Percentiles rank a stretch among this genome's conserved stretches.
phyloP scores from a whole-genome alignment of 176 grass and related monocot species.

The Luzula sylvatica region DNA sequence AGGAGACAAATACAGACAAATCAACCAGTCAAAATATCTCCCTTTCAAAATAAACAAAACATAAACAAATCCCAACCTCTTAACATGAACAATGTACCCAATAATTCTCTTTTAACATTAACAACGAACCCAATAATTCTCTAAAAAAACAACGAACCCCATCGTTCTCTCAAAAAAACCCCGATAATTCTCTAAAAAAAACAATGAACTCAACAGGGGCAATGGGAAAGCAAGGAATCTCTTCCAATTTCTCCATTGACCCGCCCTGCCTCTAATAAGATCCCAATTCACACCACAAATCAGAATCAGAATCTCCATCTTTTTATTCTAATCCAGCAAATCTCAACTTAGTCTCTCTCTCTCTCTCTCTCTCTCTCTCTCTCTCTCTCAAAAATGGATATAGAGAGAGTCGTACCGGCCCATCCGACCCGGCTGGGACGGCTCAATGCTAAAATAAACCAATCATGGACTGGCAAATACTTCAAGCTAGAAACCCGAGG shows the following conservation, averaged over 20 bases:
- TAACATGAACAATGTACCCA: too few relatives aligned
- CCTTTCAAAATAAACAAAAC: too few relatives aligned
- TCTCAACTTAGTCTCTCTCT: conserved; percentile 5
- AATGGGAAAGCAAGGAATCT: neutral
- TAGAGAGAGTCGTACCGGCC: neutral
- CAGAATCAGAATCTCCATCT: neutral
- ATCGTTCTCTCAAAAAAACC: neutral
- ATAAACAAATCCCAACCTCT: too few relatives aligned
- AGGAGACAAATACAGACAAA: neutral
- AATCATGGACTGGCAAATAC: neutral
- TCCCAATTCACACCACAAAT: conserved; percentile 9
- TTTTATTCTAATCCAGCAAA: neutral
- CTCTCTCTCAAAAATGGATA: conserved; percentile 8
- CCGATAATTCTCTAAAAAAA: too few relatives aligned
- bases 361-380: neutral
- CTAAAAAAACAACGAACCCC: neutral
- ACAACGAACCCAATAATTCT: neutral
- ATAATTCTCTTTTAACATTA: too few relatives aligned
- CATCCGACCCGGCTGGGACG: conserved; percentile 9
- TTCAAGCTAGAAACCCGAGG: conserved; percentile 31
- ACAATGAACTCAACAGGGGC: too few relatives aligned
- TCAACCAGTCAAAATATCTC: conserved; percentile 10
- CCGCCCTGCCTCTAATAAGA: neutral
- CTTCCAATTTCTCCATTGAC: conserved; percentile 1
- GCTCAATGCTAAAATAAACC: conserved; percentile 15